Evolutionary conservation across 177 flowering plant genomes (phyloP).

Genomic region (Tripterygium wilfordii): DNA sequence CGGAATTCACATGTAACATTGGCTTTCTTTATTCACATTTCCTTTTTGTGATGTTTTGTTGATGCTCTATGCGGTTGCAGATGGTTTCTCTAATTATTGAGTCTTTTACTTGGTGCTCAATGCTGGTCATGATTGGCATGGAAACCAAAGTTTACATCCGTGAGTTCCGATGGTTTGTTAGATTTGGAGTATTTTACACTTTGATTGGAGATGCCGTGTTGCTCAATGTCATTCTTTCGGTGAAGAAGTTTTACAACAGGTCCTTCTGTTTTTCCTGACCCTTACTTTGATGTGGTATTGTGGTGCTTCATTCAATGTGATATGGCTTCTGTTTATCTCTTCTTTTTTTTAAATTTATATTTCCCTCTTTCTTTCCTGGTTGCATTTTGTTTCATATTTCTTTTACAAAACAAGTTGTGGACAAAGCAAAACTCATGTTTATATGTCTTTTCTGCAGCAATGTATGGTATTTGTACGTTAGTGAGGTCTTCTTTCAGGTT

Average conservation of each 20-base stretch:
- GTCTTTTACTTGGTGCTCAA: conserved; percentile 75
- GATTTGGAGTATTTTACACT: conserved; percentile 74
- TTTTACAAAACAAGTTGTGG: not conserved
- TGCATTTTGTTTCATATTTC: not conserved
- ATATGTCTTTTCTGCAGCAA: conserved; percentile 44
- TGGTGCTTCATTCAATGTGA: not conserved
- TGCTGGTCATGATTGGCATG: conserved; percentile 59
- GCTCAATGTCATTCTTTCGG: conserved; percentile 60
- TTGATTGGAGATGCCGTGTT: conserved; percentile 77
- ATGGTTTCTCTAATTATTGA: conserved; percentile 51
- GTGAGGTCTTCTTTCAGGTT: conserved; percentile 79
- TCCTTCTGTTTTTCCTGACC: conserved; percentile 18
- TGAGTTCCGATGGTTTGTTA: conserved; percentile 83
- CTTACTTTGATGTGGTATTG: not conserved
- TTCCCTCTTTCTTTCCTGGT: not conserved
- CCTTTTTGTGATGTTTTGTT: too few relatives aligned
- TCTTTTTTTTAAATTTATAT: not conserved
- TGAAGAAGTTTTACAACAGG: conserved; percentile 50
- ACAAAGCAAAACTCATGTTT: conserved; percentile 4
- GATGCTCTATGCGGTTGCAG: too few relatives aligned
- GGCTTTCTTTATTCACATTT: too few relatives aligned
- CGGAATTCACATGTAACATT: too few relatives aligned
- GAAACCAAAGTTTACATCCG: conserved; percentile 76
- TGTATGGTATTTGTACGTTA: conserved; percentile 54
- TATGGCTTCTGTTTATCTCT: not conserved